Evolutionary conservation across 768 basidiomycete genomes (phyloP), one percentile per base, ranked within the genome.

Genomic region (Termitomyces sp.): DNA sequence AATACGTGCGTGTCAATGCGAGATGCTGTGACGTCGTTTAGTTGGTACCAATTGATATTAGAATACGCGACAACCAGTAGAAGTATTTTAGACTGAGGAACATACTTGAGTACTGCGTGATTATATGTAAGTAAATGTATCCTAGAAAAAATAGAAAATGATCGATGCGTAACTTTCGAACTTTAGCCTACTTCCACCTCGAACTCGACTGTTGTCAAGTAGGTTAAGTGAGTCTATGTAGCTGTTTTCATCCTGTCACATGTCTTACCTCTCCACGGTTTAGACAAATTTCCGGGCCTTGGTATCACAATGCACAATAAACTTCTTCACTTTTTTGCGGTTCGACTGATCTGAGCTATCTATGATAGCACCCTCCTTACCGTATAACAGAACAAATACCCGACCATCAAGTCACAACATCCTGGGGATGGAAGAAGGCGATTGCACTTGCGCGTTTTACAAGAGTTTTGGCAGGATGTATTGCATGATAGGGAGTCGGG

Each of bases 351-450:
- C 32, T 44, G 17, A 43, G 25, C 10, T 32, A 31, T 38, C 43
- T 46, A 11, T 31, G 29, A 44, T 14, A 17, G 23, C 29, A 19
- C 41, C 35, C 10, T 56, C 46, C 49, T 46, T 50, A 35, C 29
- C 10, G 8, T 21, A 21, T 57, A 35, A 19, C 58, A 80, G 78
- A 66, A 51, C 54, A 69, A 71, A 58, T 87, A 86, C 58, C 64
- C 74, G 12, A 59, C 67, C 16, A 58, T 77, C 11, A 85, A 82
- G 64, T 65, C 67, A 4, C 73, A 65, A 38, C 72, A 77, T 63
- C 81, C 83, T 35, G 64, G 69, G 17, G 81, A 85, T 63, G 85
- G 85, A 19, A 77, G 85, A 51, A 77, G 86, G 16, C 77, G 69
- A 67, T 81, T 80, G 81, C 74, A 75, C 54, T 67, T 87, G 56